Base-by-base conservation (phyloP, 164 flowering plant species). In the Warburgia ugandensis region DNA sequence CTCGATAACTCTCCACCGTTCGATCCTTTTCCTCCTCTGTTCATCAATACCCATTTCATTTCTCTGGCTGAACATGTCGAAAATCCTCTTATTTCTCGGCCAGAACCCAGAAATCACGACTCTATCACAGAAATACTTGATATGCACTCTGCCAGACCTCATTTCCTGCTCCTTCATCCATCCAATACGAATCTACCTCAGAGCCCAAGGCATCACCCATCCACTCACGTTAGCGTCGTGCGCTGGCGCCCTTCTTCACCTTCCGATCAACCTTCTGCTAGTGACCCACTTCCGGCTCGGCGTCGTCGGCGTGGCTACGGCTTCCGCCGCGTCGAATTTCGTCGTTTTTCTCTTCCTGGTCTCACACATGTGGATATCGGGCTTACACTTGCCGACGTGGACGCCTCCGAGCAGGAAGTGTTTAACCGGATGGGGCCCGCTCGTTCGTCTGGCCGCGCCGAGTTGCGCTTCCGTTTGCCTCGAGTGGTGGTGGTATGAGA, bases 401-500 rank as follows among this genome's bases (percentile, higher is more conserved):
- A 58, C 56, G 1, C 36, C 63, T 14, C 91, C 84, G 31, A 73
- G 55, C 60, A 55, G 55, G 10, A 77, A 83, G 29, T 87, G 89
- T 52, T n/a, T 86, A 7, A 60, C 74, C 13, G 92, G 82, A 3
- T 91, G 97, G 97, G 53, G 40, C 52, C 85, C 89, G 8, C 75
- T 91, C 12, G 61, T 85, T 13, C 52, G 56, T 49, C 78, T 91
- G 6, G 81, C 97, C 3, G 78, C 65, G 13, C 95, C 97, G 33
- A 91, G 94, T 72, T 87, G 97, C 64, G 75, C 80, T 0, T 91
- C 97, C 4, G 94, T 87, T 4, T 91, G 96, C 37, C 61, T 91
- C 47, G 97, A 91, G 59, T 90, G 97, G 97, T 89, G 97, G 95
- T 89, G 95, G 97, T 89, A 89, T 51, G 97, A 89, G 79, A 79